Percentiles rank a stretch among this genome's conserved stretches.
Evolutionary conservation across 768 basidiomycete genomes (phyloP).

Genomic region (Rhizopogon salebrosus): DNA sequence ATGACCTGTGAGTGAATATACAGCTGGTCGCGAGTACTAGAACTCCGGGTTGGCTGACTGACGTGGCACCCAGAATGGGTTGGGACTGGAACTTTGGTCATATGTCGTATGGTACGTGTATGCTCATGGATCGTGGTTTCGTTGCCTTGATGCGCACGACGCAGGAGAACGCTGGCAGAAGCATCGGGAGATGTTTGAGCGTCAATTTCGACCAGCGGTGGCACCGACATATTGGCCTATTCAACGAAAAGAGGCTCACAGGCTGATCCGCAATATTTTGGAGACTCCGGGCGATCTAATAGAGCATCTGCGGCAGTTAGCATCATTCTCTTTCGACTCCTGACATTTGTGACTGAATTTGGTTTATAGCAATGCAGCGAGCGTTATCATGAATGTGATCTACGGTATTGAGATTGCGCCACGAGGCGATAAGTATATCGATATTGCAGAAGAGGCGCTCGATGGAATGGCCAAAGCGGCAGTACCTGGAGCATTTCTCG

Average conservation of each 20-base stretch:
- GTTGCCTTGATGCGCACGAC: not conserved
- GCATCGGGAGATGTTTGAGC: constrained; percentile 49
- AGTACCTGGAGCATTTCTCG: constrained; percentile 49
- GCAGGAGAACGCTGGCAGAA: constrained; percentile 48
- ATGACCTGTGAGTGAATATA: constrained; percentile 35
- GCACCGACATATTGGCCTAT: constrained; percentile 38
- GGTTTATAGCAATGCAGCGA: constrained; percentile 39
- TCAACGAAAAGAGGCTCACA: constrained; percentile 40
- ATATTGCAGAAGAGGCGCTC: constrained; percentile 46
- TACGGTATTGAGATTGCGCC: constrained; percentile 45
- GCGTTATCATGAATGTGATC: constrained; percentile 47
- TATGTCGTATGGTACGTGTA: constrained; percentile 42
- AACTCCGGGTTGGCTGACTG: not conserved
- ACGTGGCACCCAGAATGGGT: constrained; percentile 32
- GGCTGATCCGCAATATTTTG: constrained; percentile 40
- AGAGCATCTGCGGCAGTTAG: constrained; percentile 48
- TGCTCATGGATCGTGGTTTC: not conserved
- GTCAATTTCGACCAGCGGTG: constrained; percentile 42
- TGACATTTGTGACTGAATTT: not conserved
- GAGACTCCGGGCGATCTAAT: constrained; percentile 38
- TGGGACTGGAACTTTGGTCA: constrained; percentile 51
- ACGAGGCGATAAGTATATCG: constrained; percentile 41
- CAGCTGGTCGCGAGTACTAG: too few species aligned
- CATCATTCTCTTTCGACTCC: not conserved
- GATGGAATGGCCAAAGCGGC: constrained; percentile 46